phyloP scores from a whole-genome alignment of 164 flowering plant species.

The Euptelea pleiosperma region DNA sequence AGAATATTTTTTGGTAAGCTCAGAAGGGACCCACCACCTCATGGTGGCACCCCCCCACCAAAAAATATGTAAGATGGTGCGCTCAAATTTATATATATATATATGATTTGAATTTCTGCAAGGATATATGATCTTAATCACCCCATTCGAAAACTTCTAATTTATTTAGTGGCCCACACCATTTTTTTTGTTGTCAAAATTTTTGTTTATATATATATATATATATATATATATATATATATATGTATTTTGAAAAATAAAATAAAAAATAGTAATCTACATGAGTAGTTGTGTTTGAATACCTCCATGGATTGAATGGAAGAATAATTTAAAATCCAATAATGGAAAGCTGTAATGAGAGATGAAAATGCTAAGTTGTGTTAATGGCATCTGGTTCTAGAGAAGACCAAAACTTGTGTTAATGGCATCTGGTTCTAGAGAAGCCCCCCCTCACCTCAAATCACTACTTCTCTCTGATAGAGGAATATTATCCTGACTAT shows the following conservation, averaged over 20 bases:
- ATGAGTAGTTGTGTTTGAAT: not conserved
- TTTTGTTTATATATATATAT: too few species aligned
- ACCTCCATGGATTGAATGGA: not conserved
- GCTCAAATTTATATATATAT: too few species aligned
- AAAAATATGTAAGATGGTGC: too few species aligned
- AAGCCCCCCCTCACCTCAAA: constrained; percentile 3
- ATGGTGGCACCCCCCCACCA: too few species aligned
- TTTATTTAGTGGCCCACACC: too few species aligned
- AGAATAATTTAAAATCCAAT: not conserved
- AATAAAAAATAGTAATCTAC: not conserved
- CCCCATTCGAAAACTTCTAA: too few species aligned
- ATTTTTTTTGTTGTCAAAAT: too few species aligned
- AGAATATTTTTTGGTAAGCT: too few species aligned
- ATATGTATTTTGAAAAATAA: not conserved
- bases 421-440: constrained; percentile 24
- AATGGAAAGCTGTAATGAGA: constrained; percentile 5
- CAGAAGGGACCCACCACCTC: too few species aligned
- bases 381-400: constrained; percentile 24
- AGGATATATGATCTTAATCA: too few species aligned
- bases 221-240: too few species aligned
- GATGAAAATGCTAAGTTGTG: not conserved
- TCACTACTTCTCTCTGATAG: not conserved
- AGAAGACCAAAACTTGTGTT: not conserved
- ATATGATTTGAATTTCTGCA: too few species aligned
- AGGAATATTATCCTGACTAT: constrained; percentile 11